phyloP scores from a whole-genome alignment of 129 eudicot species.

The Chrysanthemum lavandulifolium region DNA sequence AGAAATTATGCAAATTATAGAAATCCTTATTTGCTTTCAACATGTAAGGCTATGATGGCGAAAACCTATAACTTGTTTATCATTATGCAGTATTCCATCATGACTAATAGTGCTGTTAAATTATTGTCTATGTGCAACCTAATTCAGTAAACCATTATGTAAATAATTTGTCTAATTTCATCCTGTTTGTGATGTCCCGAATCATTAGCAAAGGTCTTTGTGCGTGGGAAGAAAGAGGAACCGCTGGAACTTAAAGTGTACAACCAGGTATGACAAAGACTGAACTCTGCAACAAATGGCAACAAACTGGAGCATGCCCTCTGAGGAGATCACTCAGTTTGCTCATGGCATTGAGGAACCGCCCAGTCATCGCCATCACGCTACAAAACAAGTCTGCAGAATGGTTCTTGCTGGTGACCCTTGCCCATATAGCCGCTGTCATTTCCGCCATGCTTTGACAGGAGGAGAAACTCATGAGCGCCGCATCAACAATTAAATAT shows the following conservation, averaged over 20 bases:
- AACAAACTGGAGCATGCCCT: slow-evolving; percentile 87
- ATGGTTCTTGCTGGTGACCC: slow-evolving; percentile 78
- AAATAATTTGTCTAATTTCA: neutral
- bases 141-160: slow-evolving; percentile 12
- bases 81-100: neutral
- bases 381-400: slow-evolving; percentile 92
- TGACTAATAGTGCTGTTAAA: neutral
- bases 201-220: slow-evolving; percentile 65
- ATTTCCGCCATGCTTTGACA: slow-evolving; percentile 88
- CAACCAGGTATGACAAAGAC: slow-evolving; percentile 92
- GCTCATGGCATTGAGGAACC: slow-evolving; percentile 92
- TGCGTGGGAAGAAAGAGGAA: slow-evolving; percentile 52
- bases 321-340: slow-evolving; percentile 74
- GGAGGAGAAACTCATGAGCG: slow-evolving; percentile 55
- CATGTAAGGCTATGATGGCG: neutral
- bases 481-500: slow-evolving; percentile 20
- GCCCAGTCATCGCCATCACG: slow-evolving; percentile 95
- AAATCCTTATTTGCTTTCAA: neutral
- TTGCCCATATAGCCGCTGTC: slow-evolving; percentile 96
- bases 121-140: neutral
- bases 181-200: slow-evolving; percentile 5
- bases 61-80: neutral
- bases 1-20: neutral
- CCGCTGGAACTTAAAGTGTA: slow-evolving; percentile 66
- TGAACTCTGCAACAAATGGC: slow-evolving; percentile 98